Evolutionary conservation across 2,329 filamentous ascomycete species (phyloP).

Genomic region (Apiospora hydei): DNA sequence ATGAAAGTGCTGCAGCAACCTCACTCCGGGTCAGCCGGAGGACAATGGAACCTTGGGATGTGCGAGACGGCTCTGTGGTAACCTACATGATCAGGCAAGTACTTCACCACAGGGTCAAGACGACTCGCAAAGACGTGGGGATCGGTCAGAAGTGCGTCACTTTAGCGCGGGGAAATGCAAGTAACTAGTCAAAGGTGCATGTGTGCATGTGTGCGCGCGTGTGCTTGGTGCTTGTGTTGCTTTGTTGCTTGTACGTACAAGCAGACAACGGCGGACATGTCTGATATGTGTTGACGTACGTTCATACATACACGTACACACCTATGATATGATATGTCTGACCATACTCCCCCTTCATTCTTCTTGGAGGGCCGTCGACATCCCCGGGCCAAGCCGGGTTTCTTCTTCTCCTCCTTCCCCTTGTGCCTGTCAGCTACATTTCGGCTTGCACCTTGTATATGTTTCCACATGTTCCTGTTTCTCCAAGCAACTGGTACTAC

Average conservation of each 20-base stretch:
- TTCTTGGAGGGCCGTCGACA: background rate
- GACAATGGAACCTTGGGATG: background rate
- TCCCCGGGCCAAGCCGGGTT: background rate
- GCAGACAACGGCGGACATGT: background rate
- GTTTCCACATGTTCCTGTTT: background rate
- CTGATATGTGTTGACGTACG: background rate
- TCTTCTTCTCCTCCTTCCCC: background rate
- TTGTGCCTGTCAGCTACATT: background rate
- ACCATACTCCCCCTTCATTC: background rate
- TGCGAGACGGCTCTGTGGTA: slow-evolving; percentile 6
- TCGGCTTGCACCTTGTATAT: background rate
- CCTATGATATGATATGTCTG: background rate
- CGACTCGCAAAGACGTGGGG: slow-evolving; percentile 15
- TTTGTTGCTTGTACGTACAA: background rate
- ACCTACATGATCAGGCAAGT: background rate
- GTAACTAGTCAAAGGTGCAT: slow-evolving; percentile 15
- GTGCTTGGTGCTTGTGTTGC: background rate
- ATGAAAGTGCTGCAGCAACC: background rate
- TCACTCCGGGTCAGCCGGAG: background rate
- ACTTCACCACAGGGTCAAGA: background rate
- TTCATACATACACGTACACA: background rate
- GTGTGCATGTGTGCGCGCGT: too few relatives aligned
- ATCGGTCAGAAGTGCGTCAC: slow-evolving; percentile 16
- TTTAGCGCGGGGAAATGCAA: slow-evolving; percentile 18
- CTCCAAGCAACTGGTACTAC: background rate